Evolutionary conservation across 768 basidiomycete genomes (phyloP).

Genomic region (Pleurotus tuoliensis): DNA sequence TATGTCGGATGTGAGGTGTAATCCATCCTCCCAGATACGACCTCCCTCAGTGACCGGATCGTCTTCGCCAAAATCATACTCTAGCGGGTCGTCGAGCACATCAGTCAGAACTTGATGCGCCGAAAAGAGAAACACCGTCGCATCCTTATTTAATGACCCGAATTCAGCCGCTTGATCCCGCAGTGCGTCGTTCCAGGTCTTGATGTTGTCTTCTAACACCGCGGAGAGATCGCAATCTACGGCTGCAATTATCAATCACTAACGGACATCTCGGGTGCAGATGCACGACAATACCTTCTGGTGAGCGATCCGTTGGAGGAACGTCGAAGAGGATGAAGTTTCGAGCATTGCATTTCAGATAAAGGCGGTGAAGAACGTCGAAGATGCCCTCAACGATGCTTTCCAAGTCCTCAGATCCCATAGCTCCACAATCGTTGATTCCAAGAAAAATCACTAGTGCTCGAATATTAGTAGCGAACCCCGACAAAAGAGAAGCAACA

Average conservation of each 20-base stretch:
- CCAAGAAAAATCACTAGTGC: slow-evolving; percentile 28
- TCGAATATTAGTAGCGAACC: no score
- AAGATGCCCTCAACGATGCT: slow-evolving; percentile 22
- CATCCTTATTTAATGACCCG: slow-evolving; percentile 14
- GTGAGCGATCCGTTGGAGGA: slow-evolving; percentile 33
- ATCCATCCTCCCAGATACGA: slow-evolving; percentile 33
- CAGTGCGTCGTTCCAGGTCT: slow-evolving; percentile 29
- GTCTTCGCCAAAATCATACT: slow-evolving; percentile 26
- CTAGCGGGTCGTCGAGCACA: slow-evolving; percentile 29
- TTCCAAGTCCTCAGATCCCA: slow-evolving; percentile 23
- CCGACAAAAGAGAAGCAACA: no score
- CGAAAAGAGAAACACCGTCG: slow-evolving; percentile 30
- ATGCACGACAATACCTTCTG: slow-evolving; percentile 21
- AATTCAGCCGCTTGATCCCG: slow-evolving; percentile 19
- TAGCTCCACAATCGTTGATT: slow-evolving; percentile 35
- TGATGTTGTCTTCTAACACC: slow-evolving; percentile 11
- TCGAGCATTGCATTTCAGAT: slow-evolving; percentile 26
- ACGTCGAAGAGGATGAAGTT: slow-evolving; percentile 35
- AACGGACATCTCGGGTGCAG: not conserved
- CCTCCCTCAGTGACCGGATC: slow-evolving; percentile 24
- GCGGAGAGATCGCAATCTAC: not conserved
- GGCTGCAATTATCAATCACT: not conserved
- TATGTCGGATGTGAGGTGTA: slow-evolving; percentile 30
- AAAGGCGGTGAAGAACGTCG: slow-evolving; percentile 22
- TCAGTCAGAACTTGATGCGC: slow-evolving; percentile 22